These are phyloP conservation scores for Punica granatum DNA, from an alignment of 345 rosid genomes.

Conservation along the genomic window DNA sequence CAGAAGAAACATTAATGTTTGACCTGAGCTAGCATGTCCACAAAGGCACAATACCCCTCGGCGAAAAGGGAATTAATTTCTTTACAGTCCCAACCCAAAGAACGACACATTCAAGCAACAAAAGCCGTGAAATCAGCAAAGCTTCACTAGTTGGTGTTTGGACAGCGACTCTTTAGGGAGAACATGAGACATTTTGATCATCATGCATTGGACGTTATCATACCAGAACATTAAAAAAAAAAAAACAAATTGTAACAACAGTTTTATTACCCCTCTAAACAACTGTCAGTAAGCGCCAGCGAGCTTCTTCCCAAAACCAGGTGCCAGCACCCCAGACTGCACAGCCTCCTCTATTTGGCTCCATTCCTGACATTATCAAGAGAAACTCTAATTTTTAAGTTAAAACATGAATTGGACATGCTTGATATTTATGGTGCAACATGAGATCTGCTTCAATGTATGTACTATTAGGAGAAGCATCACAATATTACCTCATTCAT, in stretches of 20 bases:
- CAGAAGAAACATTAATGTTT: not conserved
- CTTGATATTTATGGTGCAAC: not conserved
- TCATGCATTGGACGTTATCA: no score
- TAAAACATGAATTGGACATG: no score
- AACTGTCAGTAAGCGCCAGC: constrained; percentile 45
- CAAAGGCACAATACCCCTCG: no score
- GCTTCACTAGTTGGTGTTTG: no score
- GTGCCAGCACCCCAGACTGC: constrained; percentile 31
- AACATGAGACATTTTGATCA: no score
- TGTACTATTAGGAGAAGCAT: not conserved
- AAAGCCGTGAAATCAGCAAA: no score
- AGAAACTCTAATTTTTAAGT: not conserved
- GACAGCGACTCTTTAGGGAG: no score
- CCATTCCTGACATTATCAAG: constrained; percentile 43
- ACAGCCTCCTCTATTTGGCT: constrained; percentile 53
- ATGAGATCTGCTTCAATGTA: not conserved
- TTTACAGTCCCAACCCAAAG: no score
- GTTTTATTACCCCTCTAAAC: constrained; percentile 55
- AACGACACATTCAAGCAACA: no score
- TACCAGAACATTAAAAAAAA: not conserved
- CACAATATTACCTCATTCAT: constrained; percentile 43
- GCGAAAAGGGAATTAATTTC: no score
- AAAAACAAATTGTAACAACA: not conserved
- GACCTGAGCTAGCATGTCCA: not conserved
- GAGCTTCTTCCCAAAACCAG: constrained; percentile 69